A percentile compares a stretch with the other conserved stretches of the same genome.
Conservation (phyloP, 1,284 basidiomycete genomes). For the Sporisorium iseilematis-ciliati region DNA sequence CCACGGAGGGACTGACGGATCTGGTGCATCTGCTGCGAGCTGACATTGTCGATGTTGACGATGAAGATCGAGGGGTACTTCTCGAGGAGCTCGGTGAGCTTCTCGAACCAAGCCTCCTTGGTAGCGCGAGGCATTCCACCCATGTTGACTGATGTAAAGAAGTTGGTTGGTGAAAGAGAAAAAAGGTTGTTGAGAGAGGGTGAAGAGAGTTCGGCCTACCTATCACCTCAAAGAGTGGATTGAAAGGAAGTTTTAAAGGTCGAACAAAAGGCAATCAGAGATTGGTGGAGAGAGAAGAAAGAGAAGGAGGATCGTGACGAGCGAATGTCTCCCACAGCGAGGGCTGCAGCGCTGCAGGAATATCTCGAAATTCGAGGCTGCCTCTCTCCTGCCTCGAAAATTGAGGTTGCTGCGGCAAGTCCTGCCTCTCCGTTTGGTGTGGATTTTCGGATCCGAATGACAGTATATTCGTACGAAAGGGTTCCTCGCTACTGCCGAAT, state of each 20-base stretch:
- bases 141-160: slow-evolving; percentile 74
- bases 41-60: slow-evolving; percentile 99
- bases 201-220: slow-evolving; percentile 57
- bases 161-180: slow-evolving; percentile 9
- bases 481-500: slow-evolving; percentile 12
- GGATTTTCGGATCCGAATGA: slow-evolving; percentile 23
- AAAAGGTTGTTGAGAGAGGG: slow-evolving; percentile 10
- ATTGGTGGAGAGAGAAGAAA: slow-evolving; percentile 21
- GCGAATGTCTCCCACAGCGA: background rate
- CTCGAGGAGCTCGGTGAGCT: slow-evolving; percentile 92
- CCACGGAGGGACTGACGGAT: slow-evolving; percentile 95
- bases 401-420: slow-evolving; percentile 38
- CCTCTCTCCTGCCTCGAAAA: background rate
- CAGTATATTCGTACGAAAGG: background rate
- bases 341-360: background rate
- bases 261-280: slow-evolving; percentile 22
- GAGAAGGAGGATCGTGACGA: background rate
- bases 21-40: slow-evolving; percentile 98
- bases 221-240: slow-evolving; percentile 63
- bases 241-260: slow-evolving; percentile 65
- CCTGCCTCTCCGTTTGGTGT: background rate
- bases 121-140: slow-evolving; percentile 85
- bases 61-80: slow-evolving; percentile 96
- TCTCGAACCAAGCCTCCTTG: slow-evolving; percentile 92
- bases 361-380: slow-evolving; percentile 6